A percentile compares a stretch with the other conserved stretches of the same genome.
Conservation (phyloP, 2,329 filamentous ascomycete species). For the Westerdykella ornata region DNA sequence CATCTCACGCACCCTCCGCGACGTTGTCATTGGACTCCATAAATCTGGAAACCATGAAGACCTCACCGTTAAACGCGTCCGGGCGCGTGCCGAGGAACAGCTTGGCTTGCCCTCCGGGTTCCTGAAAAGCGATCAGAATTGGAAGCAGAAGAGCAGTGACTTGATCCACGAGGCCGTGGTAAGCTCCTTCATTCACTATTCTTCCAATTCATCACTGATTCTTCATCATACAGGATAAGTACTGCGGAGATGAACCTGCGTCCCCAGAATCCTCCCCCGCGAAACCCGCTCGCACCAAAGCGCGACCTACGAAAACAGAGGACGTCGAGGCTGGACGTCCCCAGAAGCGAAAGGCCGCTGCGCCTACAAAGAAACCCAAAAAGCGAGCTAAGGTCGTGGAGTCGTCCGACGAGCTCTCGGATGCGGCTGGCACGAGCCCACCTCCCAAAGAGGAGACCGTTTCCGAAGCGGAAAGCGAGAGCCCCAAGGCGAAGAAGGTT, state of each 20-base stretch:
- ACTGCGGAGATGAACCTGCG: slow-evolving; percentile 22
- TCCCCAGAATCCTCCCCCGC: slow-evolving; percentile 5
- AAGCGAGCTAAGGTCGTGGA: slow-evolving; percentile 26
- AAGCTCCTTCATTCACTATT: slow-evolving; percentile 3
- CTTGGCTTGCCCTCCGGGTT: slow-evolving; percentile 50
- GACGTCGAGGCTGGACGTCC: slow-evolving; percentile 12
- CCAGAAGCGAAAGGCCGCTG: slow-evolving; percentile 28
- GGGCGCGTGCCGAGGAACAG: slow-evolving; percentile 46
- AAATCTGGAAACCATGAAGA: slow-evolving; percentile 43
- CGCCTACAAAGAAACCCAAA: slow-evolving; percentile 23
- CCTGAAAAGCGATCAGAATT: slow-evolving; percentile 48
- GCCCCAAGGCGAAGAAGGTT: slow-evolving; percentile 23
- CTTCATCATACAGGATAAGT: slow-evolving; percentile 16
- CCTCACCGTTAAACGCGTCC: slow-evolving; percentile 53
- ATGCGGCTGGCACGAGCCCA: slow-evolving; percentile 16
- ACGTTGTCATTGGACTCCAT: slow-evolving; percentile 38
- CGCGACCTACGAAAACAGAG: slow-evolving; percentile 17
- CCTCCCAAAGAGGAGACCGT: slow-evolving; percentile 6
- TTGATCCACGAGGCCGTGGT: slow-evolving; percentile 27
- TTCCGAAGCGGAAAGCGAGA: slow-evolving; percentile 25
- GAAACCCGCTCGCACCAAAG: slow-evolving; percentile 1
- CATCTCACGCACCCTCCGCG: slow-evolving; percentile 38
- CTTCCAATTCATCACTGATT: slow-evolving; percentile 5
- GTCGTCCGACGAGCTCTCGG: slow-evolving; percentile 27
- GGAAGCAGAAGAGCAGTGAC: slow-evolving; percentile 49